These are phyloP conservation scores for Aspergillus campestris DNA, from an alignment of 495 filamentous ascomycete species.

Conservation along the genomic window DNA sequence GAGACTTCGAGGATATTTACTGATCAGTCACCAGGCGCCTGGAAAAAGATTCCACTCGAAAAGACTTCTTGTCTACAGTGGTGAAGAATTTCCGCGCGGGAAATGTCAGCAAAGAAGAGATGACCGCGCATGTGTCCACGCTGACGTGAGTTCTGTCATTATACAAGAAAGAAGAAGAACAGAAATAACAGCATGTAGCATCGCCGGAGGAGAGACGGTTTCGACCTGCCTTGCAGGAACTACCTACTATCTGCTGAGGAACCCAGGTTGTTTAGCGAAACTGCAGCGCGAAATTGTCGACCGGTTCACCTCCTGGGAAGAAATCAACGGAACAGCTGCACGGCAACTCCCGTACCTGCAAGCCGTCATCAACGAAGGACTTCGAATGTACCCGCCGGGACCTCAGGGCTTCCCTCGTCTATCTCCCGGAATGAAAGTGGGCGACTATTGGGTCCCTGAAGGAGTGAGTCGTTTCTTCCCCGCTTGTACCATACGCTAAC, in stretches of 20 bases:
- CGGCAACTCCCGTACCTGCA: slow-evolving; percentile 31
- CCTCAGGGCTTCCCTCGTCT: slow-evolving; percentile 20
- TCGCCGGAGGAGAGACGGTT: slow-evolving; percentile 40
- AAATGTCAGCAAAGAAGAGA: slow-evolving; percentile 22
- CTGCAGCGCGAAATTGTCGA: slow-evolving; percentile 36
- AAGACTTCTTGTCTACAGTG: slow-evolving; percentile 17
- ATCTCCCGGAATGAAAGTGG: slow-evolving; percentile 13
- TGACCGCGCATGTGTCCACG: slow-evolving; percentile 16
- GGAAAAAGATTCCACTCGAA: background rate
- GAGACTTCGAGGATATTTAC: slow-evolving; percentile 16
- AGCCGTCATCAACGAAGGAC: slow-evolving; percentile 20
- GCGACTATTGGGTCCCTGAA: slow-evolving; percentile 15
- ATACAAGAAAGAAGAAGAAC: background rate
- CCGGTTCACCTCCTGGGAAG: background rate
- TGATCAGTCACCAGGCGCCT: slow-evolving; percentile 13
- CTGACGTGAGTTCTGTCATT: slow-evolving; percentile 11
- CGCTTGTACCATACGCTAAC: background rate
- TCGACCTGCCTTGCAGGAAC: slow-evolving; percentile 27
- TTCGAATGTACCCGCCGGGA: slow-evolving; percentile 23
- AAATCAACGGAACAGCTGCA: slow-evolving; percentile 30
- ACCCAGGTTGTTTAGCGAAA: slow-evolving; percentile 12
- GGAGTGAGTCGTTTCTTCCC: slow-evolving; percentile 7
- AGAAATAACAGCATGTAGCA: slow-evolving; percentile 9
- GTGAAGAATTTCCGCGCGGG: slow-evolving; percentile 13
- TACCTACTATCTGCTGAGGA: slow-evolving; percentile 26